Evolutionary conservation across 805 yeast species (phyloP).

Genomic region (Candida argentea): DNA sequence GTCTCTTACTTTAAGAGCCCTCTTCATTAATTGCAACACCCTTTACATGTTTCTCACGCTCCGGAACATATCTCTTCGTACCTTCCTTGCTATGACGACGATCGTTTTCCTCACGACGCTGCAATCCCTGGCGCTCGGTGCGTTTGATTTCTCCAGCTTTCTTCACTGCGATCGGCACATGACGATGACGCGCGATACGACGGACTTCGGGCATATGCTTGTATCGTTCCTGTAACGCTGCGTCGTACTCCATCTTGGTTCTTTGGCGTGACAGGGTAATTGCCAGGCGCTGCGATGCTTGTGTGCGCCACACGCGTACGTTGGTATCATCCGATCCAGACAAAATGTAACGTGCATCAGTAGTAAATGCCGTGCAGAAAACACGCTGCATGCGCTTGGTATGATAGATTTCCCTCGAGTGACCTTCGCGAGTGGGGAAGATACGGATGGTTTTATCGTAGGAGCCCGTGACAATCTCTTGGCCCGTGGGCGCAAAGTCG

Average conservation of each 20-base stretch:
- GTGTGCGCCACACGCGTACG: slow-evolving; percentile 85
- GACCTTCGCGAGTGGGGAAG: slow-evolving; percentile 69
- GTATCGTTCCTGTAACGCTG: slow-evolving; percentile 82
- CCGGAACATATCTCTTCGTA: slow-evolving; percentile 48
- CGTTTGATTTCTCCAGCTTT: slow-evolving; percentile 82
- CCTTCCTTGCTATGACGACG: slow-evolving; percentile 68
- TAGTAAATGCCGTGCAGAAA: slow-evolving; percentile 71
- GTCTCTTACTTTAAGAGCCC: no score
- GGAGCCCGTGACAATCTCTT: slow-evolving; percentile 89
- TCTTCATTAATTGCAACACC: slow-evolving; percentile 61
- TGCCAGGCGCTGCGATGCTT: slow-evolving; percentile 74
- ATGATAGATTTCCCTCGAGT: slow-evolving; percentile 90
- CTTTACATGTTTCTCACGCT: slow-evolving; percentile 79
- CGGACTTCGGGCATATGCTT: slow-evolving; percentile 94
- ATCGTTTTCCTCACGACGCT: slow-evolving; percentile 74
- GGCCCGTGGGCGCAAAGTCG: slow-evolving; percentile 95
- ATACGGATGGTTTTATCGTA: slow-evolving; percentile 90
- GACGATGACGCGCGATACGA: slow-evolving; percentile 86
- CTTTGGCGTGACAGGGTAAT: slow-evolving; percentile 75
- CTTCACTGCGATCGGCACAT: slow-evolving; percentile 78
- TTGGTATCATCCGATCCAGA: slow-evolving; percentile 97
- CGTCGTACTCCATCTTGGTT: slow-evolving; percentile 80
- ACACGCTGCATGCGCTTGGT: slow-evolving; percentile 97
- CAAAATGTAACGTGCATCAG: slow-evolving; percentile 80
- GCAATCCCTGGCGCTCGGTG: slow-evolving; percentile 60